A percentile compares a stretch with the other conserved stretches of the same genome.
phyloP scores from a whole-genome alignment of 805 yeast species.

The Yamadazyma sp. region DNA sequence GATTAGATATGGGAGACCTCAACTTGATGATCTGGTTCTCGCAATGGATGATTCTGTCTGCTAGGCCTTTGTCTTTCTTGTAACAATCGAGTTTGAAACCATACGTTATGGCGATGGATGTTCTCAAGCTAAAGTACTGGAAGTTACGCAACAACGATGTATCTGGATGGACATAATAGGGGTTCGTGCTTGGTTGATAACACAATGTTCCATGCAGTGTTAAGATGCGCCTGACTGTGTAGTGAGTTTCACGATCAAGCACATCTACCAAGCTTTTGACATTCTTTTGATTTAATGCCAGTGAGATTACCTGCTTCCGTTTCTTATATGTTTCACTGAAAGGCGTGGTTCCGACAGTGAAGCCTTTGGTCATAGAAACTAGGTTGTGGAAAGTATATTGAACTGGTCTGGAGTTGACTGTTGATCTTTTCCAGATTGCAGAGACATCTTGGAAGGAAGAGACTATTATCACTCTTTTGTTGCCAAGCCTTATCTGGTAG shows the following conservation, averaged over 20 bases:
- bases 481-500: slow-evolving; percentile 66
- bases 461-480: slow-evolving; percentile 58
- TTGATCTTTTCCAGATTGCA: slow-evolving; percentile 49
- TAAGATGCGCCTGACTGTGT: slow-evolving; percentile 21
- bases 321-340: slow-evolving; percentile 46
- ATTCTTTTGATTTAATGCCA: slow-evolving; percentile 39
- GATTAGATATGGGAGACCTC: slow-evolving; percentile 57
- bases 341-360: slow-evolving; percentile 68
- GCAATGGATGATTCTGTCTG: slow-evolving; percentile 53
- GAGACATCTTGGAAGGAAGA: slow-evolving; percentile 58
- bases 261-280: slow-evolving; percentile 30
- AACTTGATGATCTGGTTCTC: slow-evolving; percentile 57
- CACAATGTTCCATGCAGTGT: slow-evolving; percentile 15
- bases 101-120: slow-evolving; percentile 52
- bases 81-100: slow-evolving; percentile 50
- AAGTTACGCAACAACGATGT: slow-evolving; percentile 39
- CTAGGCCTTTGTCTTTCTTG: slow-evolving; percentile 33
- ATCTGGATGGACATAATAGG: slow-evolving; percentile 24
- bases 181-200: slow-evolving; percentile 21
- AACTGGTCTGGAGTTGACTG: slow-evolving; percentile 63
- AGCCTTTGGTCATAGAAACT: slow-evolving; percentile 54
- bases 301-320: slow-evolving; percentile 50
- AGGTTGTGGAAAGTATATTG: slow-evolving; percentile 67
- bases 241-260: slow-evolving; percentile 39
- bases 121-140: slow-evolving; percentile 52